These are phyloP conservation scores for Colletotrichum sidae DNA, from an alignment of 2,329 filamentous ascomycete species.

Conservation along the genomic window DNA sequence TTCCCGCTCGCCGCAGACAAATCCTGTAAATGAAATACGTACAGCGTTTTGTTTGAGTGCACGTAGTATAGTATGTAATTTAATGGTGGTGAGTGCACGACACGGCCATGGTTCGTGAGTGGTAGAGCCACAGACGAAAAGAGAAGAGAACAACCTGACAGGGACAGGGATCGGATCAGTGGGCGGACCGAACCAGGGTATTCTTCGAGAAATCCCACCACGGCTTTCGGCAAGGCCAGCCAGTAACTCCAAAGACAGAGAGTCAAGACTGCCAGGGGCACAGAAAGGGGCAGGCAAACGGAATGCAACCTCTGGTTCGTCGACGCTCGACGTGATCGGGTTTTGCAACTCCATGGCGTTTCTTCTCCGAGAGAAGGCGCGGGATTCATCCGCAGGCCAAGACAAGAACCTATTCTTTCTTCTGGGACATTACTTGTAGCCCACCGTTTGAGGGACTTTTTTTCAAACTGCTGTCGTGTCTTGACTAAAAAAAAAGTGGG, in stretches of 20 bases:
- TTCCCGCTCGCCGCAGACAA: conserved; percentile 17
- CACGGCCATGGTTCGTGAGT: too few relatives aligned
- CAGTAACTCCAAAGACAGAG: conserved; percentile 1
- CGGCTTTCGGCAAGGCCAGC: conserved; percentile 33
- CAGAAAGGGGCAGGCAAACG: conserved; percentile 22
- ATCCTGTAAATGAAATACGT: conserved; percentile 5
- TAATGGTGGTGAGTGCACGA: too few relatives aligned
- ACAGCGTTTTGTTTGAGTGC: conserved; percentile 2
- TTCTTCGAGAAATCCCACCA: conserved; percentile 11
- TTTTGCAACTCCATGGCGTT: conserved; percentile 26
- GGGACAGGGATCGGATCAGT: conserved; percentile 27
- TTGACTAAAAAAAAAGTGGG: conserved; percentile 16
- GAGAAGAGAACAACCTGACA: conserved; percentile 18
- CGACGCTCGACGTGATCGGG: conserved; percentile 10
- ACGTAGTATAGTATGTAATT: neutral
- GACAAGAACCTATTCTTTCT: neutral
- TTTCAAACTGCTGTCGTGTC: neutral
- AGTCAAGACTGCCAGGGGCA: conserved; percentile 7
- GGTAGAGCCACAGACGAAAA: neutral
- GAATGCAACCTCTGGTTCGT: conserved; percentile 15
- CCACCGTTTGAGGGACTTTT: conserved; percentile 13
- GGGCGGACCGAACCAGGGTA: conserved; percentile 39
- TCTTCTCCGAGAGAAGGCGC: conserved; percentile 17
- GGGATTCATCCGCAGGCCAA: conserved; percentile 15
- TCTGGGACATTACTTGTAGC: conserved; percentile 20